phyloP scores from a whole-genome alignment of 2,329 filamentous ascomycete genomes.

The Lasiodiplodia hormozganensis region DNA sequence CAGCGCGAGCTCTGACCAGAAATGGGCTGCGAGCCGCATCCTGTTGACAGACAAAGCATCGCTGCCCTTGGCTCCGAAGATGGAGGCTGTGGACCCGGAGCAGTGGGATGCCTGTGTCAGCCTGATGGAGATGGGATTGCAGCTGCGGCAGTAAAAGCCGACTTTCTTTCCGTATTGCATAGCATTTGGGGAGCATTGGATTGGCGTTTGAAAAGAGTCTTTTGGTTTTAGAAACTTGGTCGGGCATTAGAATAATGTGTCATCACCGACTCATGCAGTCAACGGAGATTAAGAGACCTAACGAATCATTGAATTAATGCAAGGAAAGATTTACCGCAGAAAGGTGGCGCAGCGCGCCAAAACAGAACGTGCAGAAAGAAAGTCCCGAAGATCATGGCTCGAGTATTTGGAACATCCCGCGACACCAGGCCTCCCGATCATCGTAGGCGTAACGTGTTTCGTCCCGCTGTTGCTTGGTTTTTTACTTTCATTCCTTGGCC shows the following conservation, averaged over 20 bases:
- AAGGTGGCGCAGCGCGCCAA: too few relatives aligned
- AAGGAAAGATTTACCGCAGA: too few relatives aligned
- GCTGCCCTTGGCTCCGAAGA: slow-evolving; percentile 5
- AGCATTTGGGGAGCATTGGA: background rate
- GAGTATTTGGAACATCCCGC: too few relatives aligned
- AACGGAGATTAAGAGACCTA: background rate
- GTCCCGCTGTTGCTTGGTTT: too few relatives aligned
- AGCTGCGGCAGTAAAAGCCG: slow-evolving; percentile 14
- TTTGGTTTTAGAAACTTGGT: background rate
- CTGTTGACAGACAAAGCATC: slow-evolving; percentile 14
- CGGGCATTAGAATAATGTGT: background rate
- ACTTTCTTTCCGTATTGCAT: background rate
- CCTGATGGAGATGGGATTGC: slow-evolving; percentile 13
- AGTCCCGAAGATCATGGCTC: too few relatives aligned
- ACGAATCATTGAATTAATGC: too few relatives aligned
- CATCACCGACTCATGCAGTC: background rate
- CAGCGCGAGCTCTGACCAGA: background rate
- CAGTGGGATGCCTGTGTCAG: slow-evolving; percentile 20
- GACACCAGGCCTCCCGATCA: too few relatives aligned
- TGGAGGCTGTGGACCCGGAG: slow-evolving; percentile 18
- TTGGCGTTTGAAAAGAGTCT: background rate
- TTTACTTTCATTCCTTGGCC: too few relatives aligned
- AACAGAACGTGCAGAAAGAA: too few relatives aligned
- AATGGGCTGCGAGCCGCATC: slow-evolving; percentile 8
- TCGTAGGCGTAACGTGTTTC: too few relatives aligned